Base-by-base conservation (phyloP, 805 yeast species). In the Pichia rugopelliculosa region DNA sequence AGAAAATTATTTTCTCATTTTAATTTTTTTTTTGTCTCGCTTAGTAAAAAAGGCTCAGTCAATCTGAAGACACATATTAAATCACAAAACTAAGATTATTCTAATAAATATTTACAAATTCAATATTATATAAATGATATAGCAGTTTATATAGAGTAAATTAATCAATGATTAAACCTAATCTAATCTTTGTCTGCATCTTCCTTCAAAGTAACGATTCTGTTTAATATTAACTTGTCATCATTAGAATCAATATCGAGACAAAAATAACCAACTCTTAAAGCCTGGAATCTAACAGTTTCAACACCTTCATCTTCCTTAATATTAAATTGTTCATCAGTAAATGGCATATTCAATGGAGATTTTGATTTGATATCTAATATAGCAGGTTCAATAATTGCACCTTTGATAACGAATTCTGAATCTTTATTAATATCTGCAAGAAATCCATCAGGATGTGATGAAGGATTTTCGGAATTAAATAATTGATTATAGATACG, bases 201-300 rank as follows among this genome's bases (percentile, higher is more conserved):
- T 60, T 86, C 95, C 73, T 91, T 93, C 69, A 93, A 77, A 13
- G 96, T 84, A 38, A 93, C 99, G 59, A 91, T 88, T 66, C 96
- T 79, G 71, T 93, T 93, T 63, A 93, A 72, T 30, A 93, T 75
- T 53, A 90, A 69, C 50, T 71, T 73, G 25, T 77, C 82, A 18
- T 69, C 74, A 10, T 74, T 69, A 48, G 87, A 70, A 54, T 91
- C 97, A 56, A 76, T 78, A 65, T 93, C 99, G 64, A 88, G 66
- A 61, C 96, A 82, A 78, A 89, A 93, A 68, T 93, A 93, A 26
- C 99, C 99, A 41, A 87, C 91, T 70, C 99, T 81, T 67, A 93
- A 77, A 26, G 96, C 99, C 72, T 93, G 99, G 88, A 93, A 93
- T 68, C 99, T 80, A 27, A 87, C 88, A n/a, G 90, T 77, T 65